A percentile compares a stretch with the other conserved stretches of the same genome.
phyloP scores from a whole-genome alignment of 1,139 yeast genomes.

The Suhomyces atakaporum region DNA sequence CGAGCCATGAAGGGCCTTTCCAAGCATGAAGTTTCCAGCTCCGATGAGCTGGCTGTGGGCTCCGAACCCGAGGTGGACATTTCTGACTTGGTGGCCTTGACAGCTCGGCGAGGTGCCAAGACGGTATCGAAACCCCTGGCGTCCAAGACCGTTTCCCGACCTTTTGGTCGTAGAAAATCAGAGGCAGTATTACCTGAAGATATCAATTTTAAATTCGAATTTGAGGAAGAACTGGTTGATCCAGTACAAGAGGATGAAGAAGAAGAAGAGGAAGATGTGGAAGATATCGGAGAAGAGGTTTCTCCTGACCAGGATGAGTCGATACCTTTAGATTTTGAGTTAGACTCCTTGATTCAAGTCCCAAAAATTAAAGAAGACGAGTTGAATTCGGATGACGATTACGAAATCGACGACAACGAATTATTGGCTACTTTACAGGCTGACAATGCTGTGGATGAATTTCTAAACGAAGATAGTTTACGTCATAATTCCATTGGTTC shows the following conservation, averaged over 20 bases:
- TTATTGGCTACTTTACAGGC: slow-evolving; percentile 68
- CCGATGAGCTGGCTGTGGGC: slow-evolving; percentile 10
- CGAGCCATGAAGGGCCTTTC: slow-evolving; percentile 42
- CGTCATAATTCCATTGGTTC: slow-evolving; percentile 52
- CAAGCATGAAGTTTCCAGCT: slow-evolving; percentile 15
- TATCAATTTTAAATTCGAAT: slow-evolving; percentile 60
- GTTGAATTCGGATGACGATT: slow-evolving; percentile 63
- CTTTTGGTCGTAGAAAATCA: slow-evolving; percentile 42
- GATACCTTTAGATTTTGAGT: slow-evolving; percentile 36
- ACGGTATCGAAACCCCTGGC: slow-evolving; percentile 9
- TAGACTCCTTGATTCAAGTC: slow-evolving; percentile 43
- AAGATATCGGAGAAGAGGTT: slow-evolving; percentile 73
- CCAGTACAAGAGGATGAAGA: slow-evolving; percentile 15
- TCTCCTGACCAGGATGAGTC: slow-evolving; percentile 16
- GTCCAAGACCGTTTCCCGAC: slow-evolving; percentile 21
- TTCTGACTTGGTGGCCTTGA: slow-evolving; percentile 15
- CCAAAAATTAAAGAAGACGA: slow-evolving; percentile 57
- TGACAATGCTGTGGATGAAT: slow-evolving; percentile 47
- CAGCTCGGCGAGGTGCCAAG: slow-evolving; percentile 8
- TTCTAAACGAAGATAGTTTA: slow-evolving; percentile 18
- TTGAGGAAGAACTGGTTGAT: slow-evolving; percentile 33
- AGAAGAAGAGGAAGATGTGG: slow-evolving; percentile 60
- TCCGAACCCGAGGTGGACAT: slow-evolving; percentile 15
- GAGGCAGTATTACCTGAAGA: slow-evolving; percentile 49
- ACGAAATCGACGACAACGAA: slow-evolving; percentile 73